These are phyloP conservation scores for Lachancea sp. DNA, from an alignment of 805 yeast species.

Conservation along the genomic window DNA sequence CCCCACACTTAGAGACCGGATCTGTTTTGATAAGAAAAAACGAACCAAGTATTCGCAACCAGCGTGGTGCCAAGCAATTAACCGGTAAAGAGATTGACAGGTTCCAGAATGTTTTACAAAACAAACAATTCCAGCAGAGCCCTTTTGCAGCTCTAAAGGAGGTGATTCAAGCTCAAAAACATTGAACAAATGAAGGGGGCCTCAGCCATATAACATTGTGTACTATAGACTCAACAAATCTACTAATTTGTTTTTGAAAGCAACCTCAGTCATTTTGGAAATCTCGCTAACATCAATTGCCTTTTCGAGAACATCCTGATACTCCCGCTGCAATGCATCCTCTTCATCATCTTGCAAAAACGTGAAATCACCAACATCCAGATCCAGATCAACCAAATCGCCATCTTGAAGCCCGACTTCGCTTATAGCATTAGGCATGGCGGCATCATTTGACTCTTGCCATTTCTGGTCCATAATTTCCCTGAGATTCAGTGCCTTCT, in stretches of 20 bases:
- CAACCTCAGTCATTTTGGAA: conserved; percentile 25
- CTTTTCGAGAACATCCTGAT: conserved; percentile 23
- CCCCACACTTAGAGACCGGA: conserved; percentile 4
- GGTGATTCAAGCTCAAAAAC: conserved; percentile 40
- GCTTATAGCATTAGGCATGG: conserved; percentile 36
- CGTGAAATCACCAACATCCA: conserved; percentile 28
- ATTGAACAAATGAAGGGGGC: not conserved
- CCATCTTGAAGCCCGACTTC: conserved; percentile 46
- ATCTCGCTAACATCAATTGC: conserved; percentile 20
- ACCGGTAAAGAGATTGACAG: conserved; percentile 51
- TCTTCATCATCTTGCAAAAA: conserved; percentile 15
- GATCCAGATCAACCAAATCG: conserved; percentile 40
- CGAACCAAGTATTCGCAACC: conserved; percentile 50
- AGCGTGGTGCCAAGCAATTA: conserved; percentile 48
- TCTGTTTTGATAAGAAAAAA: conserved; percentile 30
- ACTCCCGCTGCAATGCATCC: conserved; percentile 26
- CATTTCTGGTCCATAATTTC: conserved; percentile 36
- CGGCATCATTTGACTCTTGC: conserved; percentile 39
- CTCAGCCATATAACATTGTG: not conserved
- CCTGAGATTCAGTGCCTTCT: conserved; percentile 17
- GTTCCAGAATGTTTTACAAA: conserved; percentile 52
- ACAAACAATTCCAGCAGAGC: conserved; percentile 46
- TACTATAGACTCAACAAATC: conserved; percentile 7
- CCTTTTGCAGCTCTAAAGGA: conserved; percentile 63
- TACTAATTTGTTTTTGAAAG: conserved; percentile 13